Conservation (phyloP, 2,329 filamentous ascomycete species). For the Aspergillaceae sp. region DNA sequence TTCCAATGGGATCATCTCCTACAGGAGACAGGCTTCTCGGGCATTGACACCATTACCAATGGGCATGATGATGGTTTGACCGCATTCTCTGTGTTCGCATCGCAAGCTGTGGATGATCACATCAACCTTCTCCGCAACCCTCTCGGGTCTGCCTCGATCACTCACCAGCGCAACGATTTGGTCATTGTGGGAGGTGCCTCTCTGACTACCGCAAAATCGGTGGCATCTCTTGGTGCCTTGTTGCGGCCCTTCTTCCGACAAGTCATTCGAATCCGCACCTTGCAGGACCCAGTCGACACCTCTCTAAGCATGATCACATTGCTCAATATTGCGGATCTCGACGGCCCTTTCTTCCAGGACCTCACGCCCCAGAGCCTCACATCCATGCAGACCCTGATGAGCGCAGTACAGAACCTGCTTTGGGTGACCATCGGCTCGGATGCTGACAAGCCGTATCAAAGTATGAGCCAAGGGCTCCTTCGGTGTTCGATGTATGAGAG, state of each 20-base stretch:
- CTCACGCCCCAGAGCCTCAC: background rate
- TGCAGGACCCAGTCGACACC: background rate
- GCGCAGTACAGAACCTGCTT: background rate
- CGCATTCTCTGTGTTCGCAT: conserved; percentile 19
- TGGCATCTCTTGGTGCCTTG: background rate
- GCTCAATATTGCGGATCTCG: background rate
- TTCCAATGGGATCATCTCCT: conserved; percentile 9
- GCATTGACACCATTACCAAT: conserved; percentile 9
- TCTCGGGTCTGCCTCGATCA: conserved; percentile 5
- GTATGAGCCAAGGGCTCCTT: background rate
- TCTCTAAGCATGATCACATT: background rate
- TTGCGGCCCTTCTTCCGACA: background rate
- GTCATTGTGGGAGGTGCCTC: conserved; percentile 2
- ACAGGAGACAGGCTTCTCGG: conserved; percentile 4
- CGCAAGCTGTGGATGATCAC: conserved; percentile 27
- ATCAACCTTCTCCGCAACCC: conserved; percentile 20
- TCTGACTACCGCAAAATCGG: background rate
- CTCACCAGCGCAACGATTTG: background rate
- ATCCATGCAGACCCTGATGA: background rate
- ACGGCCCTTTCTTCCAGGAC: background rate
- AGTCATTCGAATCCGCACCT: background rate
- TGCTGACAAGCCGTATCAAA: background rate
- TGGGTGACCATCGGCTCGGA: background rate
- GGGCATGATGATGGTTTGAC: background rate
- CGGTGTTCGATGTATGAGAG: background rate